These are phyloP conservation scores for Bipolaris zeicola DNA, from an alignment of 2,329 filamentous ascomycete genomes.

Conservation along the genomic window DNA sequence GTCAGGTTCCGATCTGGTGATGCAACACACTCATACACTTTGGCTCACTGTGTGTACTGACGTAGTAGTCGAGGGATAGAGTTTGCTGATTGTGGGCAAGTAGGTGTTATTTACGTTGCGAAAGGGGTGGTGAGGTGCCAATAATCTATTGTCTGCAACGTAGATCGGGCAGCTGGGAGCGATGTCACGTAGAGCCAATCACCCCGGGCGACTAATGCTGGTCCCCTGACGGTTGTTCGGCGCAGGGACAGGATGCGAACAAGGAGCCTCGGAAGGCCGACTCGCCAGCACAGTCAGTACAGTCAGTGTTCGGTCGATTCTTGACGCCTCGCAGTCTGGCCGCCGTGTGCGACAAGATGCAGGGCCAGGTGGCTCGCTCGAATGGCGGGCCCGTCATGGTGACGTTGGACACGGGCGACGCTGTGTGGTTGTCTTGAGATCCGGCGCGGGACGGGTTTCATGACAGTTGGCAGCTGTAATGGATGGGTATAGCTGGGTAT, in stretches of 20 bases:
- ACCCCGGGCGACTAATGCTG: slow-evolving; percentile 18
- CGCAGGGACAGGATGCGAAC: slow-evolving; percentile 32
- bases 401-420: too few species aligned
- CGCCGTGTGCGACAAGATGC: neutral
- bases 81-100: neutral
- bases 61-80: neutral
- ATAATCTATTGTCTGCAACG: slow-evolving; percentile 12
- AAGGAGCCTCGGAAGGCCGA: slow-evolving; percentile 22
- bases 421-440: neutral
- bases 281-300: slow-evolving; percentile 9
- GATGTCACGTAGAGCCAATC: slow-evolving; percentile 20
- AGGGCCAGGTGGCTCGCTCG: neutral
- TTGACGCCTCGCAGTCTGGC: neutral
- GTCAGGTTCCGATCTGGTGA: neutral
- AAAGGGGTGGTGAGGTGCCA: slow-evolving; percentile 19
- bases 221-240: slow-evolving; percentile 24
- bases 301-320: neutral
- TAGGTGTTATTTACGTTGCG: slow-evolving; percentile 19
- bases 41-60: too few species aligned
- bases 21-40: neutral
- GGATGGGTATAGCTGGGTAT: slow-evolving; percentile 19
- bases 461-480: slow-evolving; percentile 25
- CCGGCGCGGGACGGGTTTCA: slow-evolving; percentile 31
- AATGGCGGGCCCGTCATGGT: neutral
- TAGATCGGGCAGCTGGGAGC: slow-evolving; percentile 20